Percentiles rank a stretch among this genome's conserved stretches.
These are phyloP conservation scores for Myriosclerotinia duriaeana DNA, from an alignment of 2,329 filamentous ascomycete species.

Conservation along the genomic window DNA sequence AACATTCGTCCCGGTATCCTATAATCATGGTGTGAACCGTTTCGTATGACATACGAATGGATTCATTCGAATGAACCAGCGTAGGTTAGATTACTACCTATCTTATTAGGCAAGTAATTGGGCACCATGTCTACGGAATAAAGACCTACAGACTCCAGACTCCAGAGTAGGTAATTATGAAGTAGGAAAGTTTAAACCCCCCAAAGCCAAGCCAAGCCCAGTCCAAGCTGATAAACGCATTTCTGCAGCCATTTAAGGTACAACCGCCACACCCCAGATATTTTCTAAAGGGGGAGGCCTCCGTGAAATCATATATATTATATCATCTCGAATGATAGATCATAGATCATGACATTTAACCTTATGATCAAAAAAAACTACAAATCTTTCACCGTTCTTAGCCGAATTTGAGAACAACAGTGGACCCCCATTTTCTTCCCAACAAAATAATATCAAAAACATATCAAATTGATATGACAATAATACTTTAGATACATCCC, in stretches of 20 bases:
- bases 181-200: not conserved
- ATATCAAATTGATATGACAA: not conserved
- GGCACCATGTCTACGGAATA: not conserved
- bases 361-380: constrained; percentile 7
- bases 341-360: not conserved
- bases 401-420: constrained; percentile 3
- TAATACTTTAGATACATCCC: not conserved
- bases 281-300: not conserved
- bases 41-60: not conserved
- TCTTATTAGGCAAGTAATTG: not conserved
- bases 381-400: constrained; percentile 7
- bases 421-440: not conserved
- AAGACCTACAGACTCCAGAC: not conserved
- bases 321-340: constrained; percentile 13
- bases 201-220: not conserved
- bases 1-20: not conserved
- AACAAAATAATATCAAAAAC: not conserved
- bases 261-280: constrained; percentile 4
- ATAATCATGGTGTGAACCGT: not conserved
- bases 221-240: not conserved
- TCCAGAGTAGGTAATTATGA: not conserved
- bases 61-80: not conserved
- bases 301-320: not conserved
- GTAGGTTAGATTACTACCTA: not conserved
- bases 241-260: constrained; percentile 12